These are phyloP conservation scores for Plenodomus lindquistii DNA, from an alignment of 2,329 filamentous ascomycete species.

Conservation along the genomic window DNA sequence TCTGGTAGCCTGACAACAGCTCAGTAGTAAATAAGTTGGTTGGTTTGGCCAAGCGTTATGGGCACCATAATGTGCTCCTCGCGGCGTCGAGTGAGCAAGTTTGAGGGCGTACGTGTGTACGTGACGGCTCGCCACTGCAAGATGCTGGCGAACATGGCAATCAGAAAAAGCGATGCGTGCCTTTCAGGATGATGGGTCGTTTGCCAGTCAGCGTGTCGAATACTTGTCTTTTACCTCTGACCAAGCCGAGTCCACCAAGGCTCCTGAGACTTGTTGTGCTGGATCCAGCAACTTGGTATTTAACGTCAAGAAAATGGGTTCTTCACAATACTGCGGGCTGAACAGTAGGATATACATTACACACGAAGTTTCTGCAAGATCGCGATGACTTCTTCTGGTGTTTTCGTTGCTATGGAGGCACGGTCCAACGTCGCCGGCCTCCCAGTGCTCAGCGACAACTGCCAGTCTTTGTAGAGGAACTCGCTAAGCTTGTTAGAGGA, in stretches of 20 bases:
- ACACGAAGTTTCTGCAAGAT: too few relatives aligned
- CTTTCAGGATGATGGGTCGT: background rate
- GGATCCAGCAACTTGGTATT: background rate
- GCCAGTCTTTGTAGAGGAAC: background rate
- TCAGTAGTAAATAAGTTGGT: background rate
- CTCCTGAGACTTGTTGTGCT: background rate
- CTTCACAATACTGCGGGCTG: too few relatives aligned
- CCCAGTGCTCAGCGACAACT: background rate
- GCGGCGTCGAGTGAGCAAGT: conserved; percentile 13
- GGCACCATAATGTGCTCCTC: conserved; percentile 5
- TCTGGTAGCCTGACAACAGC: background rate
- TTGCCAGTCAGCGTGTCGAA: background rate
- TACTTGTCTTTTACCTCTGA: background rate
- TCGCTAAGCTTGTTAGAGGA: background rate
- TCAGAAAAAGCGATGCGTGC: background rate
- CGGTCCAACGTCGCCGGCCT: too few relatives aligned
- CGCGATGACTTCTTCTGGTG: too few relatives aligned
- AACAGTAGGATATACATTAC: too few relatives aligned
- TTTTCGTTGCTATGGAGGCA: background rate
- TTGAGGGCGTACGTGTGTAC: conserved; percentile 11
- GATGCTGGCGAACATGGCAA: background rate
- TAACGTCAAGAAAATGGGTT: too few relatives aligned
- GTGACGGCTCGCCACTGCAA: conserved; percentile 1
- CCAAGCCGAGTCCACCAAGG: background rate
- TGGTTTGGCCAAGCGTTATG: conserved; percentile 2